A percentile compares a stretch with the other conserved stretches of the same genome.
phyloP scores from a whole-genome alignment of 495 filamentous ascomycete species.

The Penicillium longicatenatum region DNA sequence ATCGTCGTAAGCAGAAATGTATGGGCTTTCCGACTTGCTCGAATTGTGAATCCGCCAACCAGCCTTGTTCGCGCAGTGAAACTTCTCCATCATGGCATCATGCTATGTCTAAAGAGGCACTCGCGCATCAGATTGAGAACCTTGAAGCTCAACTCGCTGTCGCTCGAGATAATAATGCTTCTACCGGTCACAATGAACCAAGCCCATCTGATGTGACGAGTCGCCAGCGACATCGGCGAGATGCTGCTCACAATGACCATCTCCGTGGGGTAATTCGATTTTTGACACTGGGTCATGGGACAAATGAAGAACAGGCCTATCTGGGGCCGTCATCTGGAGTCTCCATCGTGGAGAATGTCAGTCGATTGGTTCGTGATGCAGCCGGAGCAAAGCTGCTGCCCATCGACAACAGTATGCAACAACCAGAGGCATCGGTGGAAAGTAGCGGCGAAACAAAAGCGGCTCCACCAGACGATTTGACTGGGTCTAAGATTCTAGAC shows the following conservation, averaged over 20 bases:
- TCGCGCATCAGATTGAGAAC: constrained; percentile 26
- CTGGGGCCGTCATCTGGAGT: constrained; percentile 43
- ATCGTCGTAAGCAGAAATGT: constrained; percentile 32
- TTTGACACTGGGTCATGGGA: constrained; percentile 33
- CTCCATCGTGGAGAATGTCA: constrained; percentile 36
- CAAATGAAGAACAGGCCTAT: constrained; percentile 28
- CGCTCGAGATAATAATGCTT: not conserved
- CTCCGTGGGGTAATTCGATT: constrained; percentile 22
- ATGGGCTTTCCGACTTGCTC: constrained; percentile 26
- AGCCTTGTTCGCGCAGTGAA: constrained; percentile 23
- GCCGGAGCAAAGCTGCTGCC: constrained; percentile 38
- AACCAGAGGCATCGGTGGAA: not conserved
- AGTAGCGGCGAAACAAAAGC: constrained; percentile 20
- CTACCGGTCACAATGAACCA: not conserved
- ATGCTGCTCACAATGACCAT: not conserved
- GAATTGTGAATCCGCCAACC: constrained; percentile 25
- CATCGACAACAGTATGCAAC: constrained; percentile 25
- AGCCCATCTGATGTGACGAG: not conserved
- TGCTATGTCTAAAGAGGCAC: constrained; percentile 30
- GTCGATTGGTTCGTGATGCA: constrained; percentile 38
- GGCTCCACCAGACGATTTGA: constrained; percentile 36
- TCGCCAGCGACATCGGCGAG: too few species aligned
- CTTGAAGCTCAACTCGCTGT: constrained; percentile 26
- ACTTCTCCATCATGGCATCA: constrained; percentile 29
- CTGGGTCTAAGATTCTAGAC: constrained; percentile 34